Base-by-base conservation (phyloP, 345 rosid species). In the Xanthoceras sorbifolium region DNA sequence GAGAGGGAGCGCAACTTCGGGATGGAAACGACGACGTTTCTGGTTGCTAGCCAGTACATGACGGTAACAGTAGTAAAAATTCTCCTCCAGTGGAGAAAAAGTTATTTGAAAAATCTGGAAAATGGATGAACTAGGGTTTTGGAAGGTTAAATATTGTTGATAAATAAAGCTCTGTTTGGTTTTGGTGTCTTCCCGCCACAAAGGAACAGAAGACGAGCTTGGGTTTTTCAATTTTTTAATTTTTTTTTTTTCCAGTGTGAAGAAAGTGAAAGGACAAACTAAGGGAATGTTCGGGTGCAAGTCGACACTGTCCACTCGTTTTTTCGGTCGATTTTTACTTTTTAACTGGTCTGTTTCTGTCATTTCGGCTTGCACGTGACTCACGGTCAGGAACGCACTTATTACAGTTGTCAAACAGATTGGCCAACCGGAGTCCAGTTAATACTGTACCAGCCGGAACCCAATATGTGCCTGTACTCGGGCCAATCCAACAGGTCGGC, bases 21-120 rank as follows among this genome's bases (percentile, higher is more conserved):
- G 36, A 89, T 52, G 10, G 97, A 82, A 81, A 87, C 87, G 86
- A 84, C 89, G 60, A 79, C 95, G 82, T 80, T 87, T 77, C 97
- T 80, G 6, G 86, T 85, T 14, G 94, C 89, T 20, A 91, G 69
- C 96, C 94, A 80, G 84, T 84, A 89, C 97, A 94, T 94, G 80
- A 44, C 82, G 76, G 62, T 23, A 36, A 29, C 10, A 2, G 29
- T 54, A 44, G 46, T 40, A 14, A n/a, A 2, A 29, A 9, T 48
- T 23, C 61, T 52, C 22, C 38, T 42, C n/a, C 59, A 32, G 52
- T 9, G 20, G 23, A n/a, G 29, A 74, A 64, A 48, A 23, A 67
- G 4, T 3, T 22, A 11, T 11, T 67, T 18, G 10, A 4, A 2
- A 18, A 34, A 8, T 8, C 4, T 6, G 32, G 29, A 23, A 67